Base-by-base conservation (phyloP, 768 basidiomycete species). In the Collybiopsis confluens region DNA sequence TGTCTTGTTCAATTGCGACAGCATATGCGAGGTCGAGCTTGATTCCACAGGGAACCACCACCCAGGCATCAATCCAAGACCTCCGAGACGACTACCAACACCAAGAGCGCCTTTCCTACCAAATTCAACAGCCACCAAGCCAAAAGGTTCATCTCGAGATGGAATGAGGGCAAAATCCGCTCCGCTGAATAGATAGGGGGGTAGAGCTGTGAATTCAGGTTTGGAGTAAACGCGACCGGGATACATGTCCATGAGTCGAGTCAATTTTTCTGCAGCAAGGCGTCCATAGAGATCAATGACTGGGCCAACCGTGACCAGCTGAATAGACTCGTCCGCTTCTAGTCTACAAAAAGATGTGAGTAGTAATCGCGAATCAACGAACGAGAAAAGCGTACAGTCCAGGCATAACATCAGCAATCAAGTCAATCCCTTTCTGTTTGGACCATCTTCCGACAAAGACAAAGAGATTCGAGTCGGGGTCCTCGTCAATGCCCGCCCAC, bases 31-130 rank as follows among this genome's bases (percentile, higher is more conserved):
- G 4, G 92, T 94, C 30, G 94, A 87, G 58, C 77, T 92, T 0
- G 92, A 96, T 72, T 96, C 93, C 40, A 97, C 94, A 49, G 94
- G 94, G 79, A 93, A 96, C 93, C 94, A 97, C 92, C 94, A 96
- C 73, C 93, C 94, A 65, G 94, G 94, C 94, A 97, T 97, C 56
- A 97, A 74, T 70, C 94, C 94, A 41, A 97, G 79, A 75, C 94
- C 94, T 65, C 94, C 94, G 20, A 96, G 79, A 62, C 94, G 89
- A 74, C 88, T 85, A 59, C 94, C 94, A 59, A 97, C 94, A 73
- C 94, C 94, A 51, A 97, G 82, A 52, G 94, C 94, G 77, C 94
- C 94, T 69, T 96, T 97, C 60, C 94, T 77, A 68, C 94, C 94
- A 70, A 97, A 97, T 67, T 96, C 94, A 59, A 97, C 94, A 48